Base-by-base conservation (phyloP, 208 protist species). In the Strigomonas galati region DNA sequence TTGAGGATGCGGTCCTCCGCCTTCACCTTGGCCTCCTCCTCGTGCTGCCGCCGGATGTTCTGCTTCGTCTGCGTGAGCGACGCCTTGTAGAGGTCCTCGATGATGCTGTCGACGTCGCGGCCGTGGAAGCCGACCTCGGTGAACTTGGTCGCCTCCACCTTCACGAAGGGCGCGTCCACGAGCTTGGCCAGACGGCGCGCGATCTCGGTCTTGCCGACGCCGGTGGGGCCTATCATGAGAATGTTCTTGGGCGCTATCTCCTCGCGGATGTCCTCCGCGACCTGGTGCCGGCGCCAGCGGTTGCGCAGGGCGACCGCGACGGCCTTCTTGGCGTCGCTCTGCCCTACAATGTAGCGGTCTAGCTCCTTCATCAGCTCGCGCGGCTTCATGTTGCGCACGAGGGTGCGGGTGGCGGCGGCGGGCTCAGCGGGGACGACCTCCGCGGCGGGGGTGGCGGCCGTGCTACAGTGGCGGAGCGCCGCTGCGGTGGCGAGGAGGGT, bases 121-220 rank as follows among this genome's bases (percentile, higher is more conserved):
- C 95, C 95, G 78, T 98, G 91, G 69, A 98, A 98, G 32, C 97
- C 97, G 15, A 99, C 97, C 65, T 99, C 97, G 0, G 98, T 99
- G 72, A 98, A 99, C 85, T 99, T 99, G 15, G 98, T 99, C 4
- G 98, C 97, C 78, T 99, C 98, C 21, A 99, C 97, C 75, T 99
- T 99, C 32, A 99, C 87, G 66, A 99, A 99, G 2, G 98, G 98
- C 12, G 97, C 96, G 62, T 99, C 87, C 9, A 98, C 85, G 55
- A 99, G 79, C 77, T 98, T 99, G 5, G 98, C 97, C 40, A 99
- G 85, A 31, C 98, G 81, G 28, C 98, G 79, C 14, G 98, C 97
- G 62, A 99, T 98, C 77, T 99, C 97, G 43, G 92, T 98, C 79
- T 98, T 98, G 28, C 94, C 94, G n/a, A 95, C 89, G 44, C 94